phyloP scores from a whole-genome alignment of 139 green algal genomes.

The Limnomonas spitsbergensis region DNA sequence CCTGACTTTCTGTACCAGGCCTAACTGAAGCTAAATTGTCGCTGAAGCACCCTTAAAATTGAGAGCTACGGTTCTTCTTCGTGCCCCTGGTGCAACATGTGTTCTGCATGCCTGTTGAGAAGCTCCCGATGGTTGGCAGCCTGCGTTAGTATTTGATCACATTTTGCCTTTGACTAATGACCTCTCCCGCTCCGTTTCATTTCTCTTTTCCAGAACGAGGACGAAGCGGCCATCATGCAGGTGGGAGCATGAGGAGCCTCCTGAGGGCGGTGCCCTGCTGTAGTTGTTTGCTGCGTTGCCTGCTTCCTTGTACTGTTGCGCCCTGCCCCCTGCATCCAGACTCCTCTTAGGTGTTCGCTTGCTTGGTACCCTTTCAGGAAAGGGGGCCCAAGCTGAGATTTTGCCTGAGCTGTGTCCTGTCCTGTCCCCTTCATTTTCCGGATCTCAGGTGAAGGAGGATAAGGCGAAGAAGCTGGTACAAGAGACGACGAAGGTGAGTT shows the following conservation, averaged over 20 bases:
- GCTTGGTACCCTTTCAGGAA: too few species aligned
- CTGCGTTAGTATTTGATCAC: not conserved
- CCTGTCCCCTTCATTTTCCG: too few species aligned
- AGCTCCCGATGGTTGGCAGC: not conserved
- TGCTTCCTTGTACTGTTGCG: constrained; percentile 46
- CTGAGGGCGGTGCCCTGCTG: constrained; percentile 45
- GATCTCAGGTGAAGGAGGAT: constrained; percentile 66
- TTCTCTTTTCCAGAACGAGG: constrained; percentile 30
- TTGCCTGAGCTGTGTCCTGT: too few species aligned
- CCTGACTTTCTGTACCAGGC: not conserved
- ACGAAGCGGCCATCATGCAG: constrained; percentile 66
- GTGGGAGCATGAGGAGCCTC: constrained; percentile 15
- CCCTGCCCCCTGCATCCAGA: too few species aligned
- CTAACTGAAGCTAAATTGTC: too few species aligned
- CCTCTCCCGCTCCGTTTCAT: not conserved
- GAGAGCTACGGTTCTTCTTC: too few species aligned
- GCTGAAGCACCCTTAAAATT: too few species aligned
- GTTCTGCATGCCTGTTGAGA: not conserved
- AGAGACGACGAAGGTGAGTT: constrained; percentile 33
- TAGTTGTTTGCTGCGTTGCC: constrained; percentile 68
- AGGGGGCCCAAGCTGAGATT: too few species aligned
- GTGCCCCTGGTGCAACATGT: not conserved
- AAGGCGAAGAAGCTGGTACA: constrained; percentile 67
- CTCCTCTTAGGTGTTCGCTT: too few species aligned
- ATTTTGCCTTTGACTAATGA: not conserved